Base-by-base conservation (phyloP, 768 basidiomycete genomes). In the Kwoniella heveanensis region DNA sequence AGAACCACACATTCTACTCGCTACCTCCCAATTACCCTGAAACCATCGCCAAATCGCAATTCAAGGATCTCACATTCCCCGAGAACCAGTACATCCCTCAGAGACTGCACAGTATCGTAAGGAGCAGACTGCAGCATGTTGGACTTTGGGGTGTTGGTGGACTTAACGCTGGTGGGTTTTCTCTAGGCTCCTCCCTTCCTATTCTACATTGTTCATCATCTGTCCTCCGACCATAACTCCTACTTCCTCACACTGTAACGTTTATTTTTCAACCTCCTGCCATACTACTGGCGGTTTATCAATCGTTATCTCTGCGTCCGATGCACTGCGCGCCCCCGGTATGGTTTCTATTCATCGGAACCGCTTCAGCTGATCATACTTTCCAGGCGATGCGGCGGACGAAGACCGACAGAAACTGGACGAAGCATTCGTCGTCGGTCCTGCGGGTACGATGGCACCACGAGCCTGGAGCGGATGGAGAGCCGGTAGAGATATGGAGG, bases 91-190 rank as follows among this genome's bases (percentile, higher is more conserved):
- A 76, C 36, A 70, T 72, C 39, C 70, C 74, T 0, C 74, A 76
- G 52, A 52, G 74, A 22, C 24, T 76, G 21, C 54, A 66, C 10
- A 62, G 68, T 27, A 66, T 72, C 6, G 49, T 66, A 24, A 65
- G 64, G 50, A 65, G 64, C 1, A 59, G 74, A 24, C 52, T 76
- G 26, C 60, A 72, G 56, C 58, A 76, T 62, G 70, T 71, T 7
- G 72, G 72, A 8, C 44, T 76, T 9, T 76, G 74, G 74, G 72
- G 72, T n/a, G 24, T 76, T 2, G 74, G 74, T 5, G 74, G 74
- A 13, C 21, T 69, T n/a, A 63, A 70, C 37, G 58, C 60, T 25
- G 67, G 69, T 72, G 52, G 1, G 64, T 55, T 12, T 57, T 4
- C 10, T 44, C 12, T 48, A n/a, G 39, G 39, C 44, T 5, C 8